A percentile compares a stretch with the other conserved stretches of the same genome.
phyloP scores from a whole-genome alignment of 352 stramenopile genomes.

The Globisporangium rhizosaccharum region DNA sequence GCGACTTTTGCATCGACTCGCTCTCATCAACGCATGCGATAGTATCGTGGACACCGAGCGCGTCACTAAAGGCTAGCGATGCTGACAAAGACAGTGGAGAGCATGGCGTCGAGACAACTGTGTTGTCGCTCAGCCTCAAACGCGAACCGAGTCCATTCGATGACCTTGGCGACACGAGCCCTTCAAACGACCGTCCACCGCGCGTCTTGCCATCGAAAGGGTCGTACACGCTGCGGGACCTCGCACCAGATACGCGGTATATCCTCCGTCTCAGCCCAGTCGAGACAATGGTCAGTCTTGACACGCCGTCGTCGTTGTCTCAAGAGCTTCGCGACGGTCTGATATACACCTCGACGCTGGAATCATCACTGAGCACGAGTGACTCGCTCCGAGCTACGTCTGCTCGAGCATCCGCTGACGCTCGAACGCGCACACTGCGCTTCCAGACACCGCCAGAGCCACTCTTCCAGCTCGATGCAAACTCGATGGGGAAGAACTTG shows the following conservation, averaged over 20 bases:
- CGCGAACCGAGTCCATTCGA: constrained; percentile 2
- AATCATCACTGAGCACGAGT: background rate
- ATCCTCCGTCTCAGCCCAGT: constrained; percentile 21
- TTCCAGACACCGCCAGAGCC: constrained; percentile 56
- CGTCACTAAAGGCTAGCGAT: background rate
- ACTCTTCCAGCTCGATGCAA: constrained; percentile 64
- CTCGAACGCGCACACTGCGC: constrained; percentile 12
- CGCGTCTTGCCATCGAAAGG: constrained; percentile 30
- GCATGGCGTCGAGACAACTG: background rate
- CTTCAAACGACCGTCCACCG: background rate
- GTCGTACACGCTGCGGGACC: constrained; percentile 30
- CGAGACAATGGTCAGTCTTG: constrained; percentile 7
- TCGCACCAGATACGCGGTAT: constrained; percentile 46
- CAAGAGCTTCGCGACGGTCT: too few species aligned
- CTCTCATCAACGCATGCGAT: constrained; percentile 30
- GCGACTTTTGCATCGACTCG: constrained; percentile 12
- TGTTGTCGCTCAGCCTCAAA: constrained; percentile 6
- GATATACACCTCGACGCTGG: background rate
- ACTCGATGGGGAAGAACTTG: constrained; percentile 71
- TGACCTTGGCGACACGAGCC: background rate
- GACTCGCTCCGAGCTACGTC: background rate
- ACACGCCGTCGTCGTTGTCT: background rate
- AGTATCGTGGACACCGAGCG: constrained; percentile 23
- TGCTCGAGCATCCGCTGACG: background rate
- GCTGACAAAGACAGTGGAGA: background rate